A percentile compares a stretch with the other conserved stretches of the same genome.
phyloP scores from a whole-genome alignment of 768 basidiomycete genomes.

The Lepiota brunneoincarnata region DNA sequence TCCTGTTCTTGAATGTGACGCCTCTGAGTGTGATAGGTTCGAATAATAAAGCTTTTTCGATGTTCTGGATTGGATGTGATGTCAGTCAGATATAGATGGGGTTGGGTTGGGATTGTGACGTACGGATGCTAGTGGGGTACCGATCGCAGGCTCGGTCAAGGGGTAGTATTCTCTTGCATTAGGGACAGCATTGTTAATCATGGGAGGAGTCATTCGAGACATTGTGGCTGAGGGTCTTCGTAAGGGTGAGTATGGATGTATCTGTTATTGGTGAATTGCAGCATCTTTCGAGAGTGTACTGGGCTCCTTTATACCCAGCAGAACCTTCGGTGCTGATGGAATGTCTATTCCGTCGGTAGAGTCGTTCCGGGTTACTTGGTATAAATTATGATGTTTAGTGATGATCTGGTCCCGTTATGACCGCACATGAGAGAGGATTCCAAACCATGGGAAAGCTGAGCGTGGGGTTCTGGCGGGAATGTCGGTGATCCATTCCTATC shows the following conservation, averaged over 20 bases:
- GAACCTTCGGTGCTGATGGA: too few species aligned
- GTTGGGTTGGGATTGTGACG: neutral
- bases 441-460: too few species aligned
- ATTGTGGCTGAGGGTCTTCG: constrained; percentile 9
- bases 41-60: constrained; percentile 54
- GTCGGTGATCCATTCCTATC: too few species aligned
- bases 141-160: constrained; percentile 55
- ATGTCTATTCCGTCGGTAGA: too few species aligned
- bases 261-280: constrained; percentile 3
- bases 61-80: constrained; percentile 33
- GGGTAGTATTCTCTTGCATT: constrained; percentile 55
- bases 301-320: too few species aligned
- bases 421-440: too few species aligned
- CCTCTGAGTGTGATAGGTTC: constrained; percentile 61
- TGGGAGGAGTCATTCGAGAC: neutral
- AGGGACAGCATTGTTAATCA: constrained; percentile 46
- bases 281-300: neutral
- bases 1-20: constrained; percentile 70
- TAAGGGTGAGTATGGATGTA: constrained; percentile 14
- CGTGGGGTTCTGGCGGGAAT: too few species aligned
- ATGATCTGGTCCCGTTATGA: too few species aligned
- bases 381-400: too few species aligned
- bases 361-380: too few species aligned
- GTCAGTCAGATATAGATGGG: constrained; percentile 3
- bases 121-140: constrained; percentile 25